Evolutionary conservation across 352 stramenopile species (phyloP).

Genomic region (Pythium volutum): DNA sequence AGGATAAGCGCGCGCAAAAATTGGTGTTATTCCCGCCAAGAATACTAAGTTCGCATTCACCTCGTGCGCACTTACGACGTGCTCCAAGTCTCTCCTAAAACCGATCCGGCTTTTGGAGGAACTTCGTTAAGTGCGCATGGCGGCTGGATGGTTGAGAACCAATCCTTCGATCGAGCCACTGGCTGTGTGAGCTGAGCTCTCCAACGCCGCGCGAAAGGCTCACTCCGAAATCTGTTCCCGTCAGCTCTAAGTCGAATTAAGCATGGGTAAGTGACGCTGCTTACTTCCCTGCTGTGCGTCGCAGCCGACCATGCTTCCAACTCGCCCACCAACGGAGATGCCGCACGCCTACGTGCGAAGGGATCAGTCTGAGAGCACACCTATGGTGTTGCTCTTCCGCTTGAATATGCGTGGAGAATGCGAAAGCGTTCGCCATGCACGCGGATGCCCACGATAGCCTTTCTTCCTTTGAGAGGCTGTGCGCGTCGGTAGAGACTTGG

Average conservation of each 20-base stretch:
- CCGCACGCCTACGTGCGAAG: conserved; percentile 24
- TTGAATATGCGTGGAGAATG: conserved; percentile 2
- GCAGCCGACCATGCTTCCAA: conserved; percentile 27
- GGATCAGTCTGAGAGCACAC: conserved; percentile 20
- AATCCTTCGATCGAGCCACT: conserved; percentile 25
- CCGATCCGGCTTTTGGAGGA: conserved; percentile 16
- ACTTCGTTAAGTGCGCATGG: conserved; percentile 21
- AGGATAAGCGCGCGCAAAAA: neutral
- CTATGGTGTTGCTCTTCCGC: conserved; percentile 9
- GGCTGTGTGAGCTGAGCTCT: conserved; percentile 16
- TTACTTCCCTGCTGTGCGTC: conserved; percentile 9
- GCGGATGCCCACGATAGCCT: conserved; percentile 3
- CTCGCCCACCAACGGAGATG: conserved; percentile 32
- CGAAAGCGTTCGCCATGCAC: conserved; percentile 1
- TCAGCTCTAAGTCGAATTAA: conserved; percentile 53
- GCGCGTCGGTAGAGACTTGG: conserved; percentile 30
- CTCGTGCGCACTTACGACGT: conserved; percentile 17
- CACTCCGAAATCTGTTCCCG: conserved; percentile 84
- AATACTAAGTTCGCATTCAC: conserved; percentile 14
- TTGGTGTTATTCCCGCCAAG: conserved; percentile 28
- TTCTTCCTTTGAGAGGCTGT: neutral
- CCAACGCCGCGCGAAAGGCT: neutral
- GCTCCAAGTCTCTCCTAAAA: conserved; percentile 9
- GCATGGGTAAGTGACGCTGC: conserved; percentile 76
- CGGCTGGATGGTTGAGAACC: conserved; percentile 36